phyloP scores from a whole-genome alignment of 148 eudicot species.

The Silene conica region DNA sequence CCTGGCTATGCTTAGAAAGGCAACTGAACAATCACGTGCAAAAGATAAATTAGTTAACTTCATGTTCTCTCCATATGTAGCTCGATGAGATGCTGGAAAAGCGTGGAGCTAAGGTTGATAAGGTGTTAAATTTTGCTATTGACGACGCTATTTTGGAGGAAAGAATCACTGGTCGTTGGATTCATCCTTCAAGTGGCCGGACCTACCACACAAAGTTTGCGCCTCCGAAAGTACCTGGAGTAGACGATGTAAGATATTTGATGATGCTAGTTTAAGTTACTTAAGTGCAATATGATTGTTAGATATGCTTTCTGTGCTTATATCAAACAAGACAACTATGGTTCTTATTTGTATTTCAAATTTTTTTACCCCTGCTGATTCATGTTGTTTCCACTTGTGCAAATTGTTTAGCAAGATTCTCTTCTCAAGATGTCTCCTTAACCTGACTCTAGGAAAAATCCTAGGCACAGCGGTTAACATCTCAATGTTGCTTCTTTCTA shows the following conservation, averaged over 20 bases:
- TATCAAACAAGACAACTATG: background rate
- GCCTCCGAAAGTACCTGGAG: slow-evolving; percentile 80
- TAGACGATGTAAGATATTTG: slow-evolving; percentile 69
- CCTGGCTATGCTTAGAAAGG: background rate
- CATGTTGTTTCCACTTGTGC: background rate
- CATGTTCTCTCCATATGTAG: slow-evolving; percentile 31
- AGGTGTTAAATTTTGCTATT: slow-evolving; percentile 87
- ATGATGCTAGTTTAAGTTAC: background rate
- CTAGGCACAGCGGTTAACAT: background rate
- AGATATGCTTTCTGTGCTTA: background rate
- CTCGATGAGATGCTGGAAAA: slow-evolving; percentile 94
- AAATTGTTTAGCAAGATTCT: background rate
- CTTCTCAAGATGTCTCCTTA: background rate
- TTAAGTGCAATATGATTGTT: background rate
- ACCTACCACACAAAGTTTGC: slow-evolving; percentile 91
- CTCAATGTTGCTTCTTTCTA: background rate
- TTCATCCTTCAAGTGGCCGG: slow-evolving; percentile 89
- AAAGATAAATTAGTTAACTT: background rate
- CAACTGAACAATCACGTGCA: background rate
- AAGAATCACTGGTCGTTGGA: slow-evolving; percentile 96
- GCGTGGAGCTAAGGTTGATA: slow-evolving; percentile 74
- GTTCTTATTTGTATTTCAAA: background rate
- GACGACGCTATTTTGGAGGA: slow-evolving; percentile 93
- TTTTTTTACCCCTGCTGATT: background rate
- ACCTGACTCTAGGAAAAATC: background rate